phyloP scores from a whole-genome alignment of 768 basidiomycete species.

The Boletus tomentosulus region DNA sequence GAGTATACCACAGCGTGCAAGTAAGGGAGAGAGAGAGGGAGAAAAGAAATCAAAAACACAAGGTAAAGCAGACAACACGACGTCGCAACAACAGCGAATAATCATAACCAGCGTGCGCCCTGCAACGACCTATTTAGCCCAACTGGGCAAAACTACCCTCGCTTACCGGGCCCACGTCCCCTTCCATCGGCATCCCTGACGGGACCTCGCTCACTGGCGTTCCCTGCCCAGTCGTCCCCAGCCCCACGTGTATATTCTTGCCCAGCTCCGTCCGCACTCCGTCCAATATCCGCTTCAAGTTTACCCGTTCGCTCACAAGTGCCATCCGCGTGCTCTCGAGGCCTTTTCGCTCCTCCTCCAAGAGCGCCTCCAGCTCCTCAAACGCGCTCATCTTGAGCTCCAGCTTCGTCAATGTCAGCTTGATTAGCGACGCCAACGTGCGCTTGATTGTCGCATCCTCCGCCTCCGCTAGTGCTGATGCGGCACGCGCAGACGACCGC shows the following conservation, averaged over 20 bases:
- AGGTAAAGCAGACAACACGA: slow-evolving; percentile 1
- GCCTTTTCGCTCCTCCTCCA: slow-evolving; percentile 85
- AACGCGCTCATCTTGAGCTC: slow-evolving; percentile 95
- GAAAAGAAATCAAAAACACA: slow-evolving; percentile 1
- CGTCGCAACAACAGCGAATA: slow-evolving; percentile 21
- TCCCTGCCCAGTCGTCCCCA: slow-evolving; percentile 63
- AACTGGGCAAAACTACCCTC: slow-evolving; percentile 56
- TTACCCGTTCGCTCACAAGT: slow-evolving; percentile 74
- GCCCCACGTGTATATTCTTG: slow-evolving; percentile 39
- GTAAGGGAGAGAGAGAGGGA: background rate
- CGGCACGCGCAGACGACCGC: slow-evolving; percentile 83
- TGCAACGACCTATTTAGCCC: too few species aligned
- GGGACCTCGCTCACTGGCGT: slow-evolving; percentile 52
- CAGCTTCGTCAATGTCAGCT: slow-evolving; percentile 79
- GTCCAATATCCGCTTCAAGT: slow-evolving; percentile 69
- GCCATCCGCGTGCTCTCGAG: slow-evolving; percentile 80
- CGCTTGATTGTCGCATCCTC: slow-evolving; percentile 80
- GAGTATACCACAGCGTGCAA: slow-evolving; percentile 4
- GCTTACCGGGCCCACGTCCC: slow-evolving; percentile 49
- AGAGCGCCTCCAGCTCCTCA: slow-evolving; percentile 85
- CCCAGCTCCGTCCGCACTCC: slow-evolving; percentile 60
- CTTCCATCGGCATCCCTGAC: slow-evolving; percentile 41
- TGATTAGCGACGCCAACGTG: slow-evolving; percentile 79
- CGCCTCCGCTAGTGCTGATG: slow-evolving; percentile 70
- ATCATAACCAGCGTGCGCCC: too few species aligned